Evolutionary conservation across 2,329 filamentous ascomycete genomes (phyloP).

Genomic region (Triangularia setosa): DNA sequence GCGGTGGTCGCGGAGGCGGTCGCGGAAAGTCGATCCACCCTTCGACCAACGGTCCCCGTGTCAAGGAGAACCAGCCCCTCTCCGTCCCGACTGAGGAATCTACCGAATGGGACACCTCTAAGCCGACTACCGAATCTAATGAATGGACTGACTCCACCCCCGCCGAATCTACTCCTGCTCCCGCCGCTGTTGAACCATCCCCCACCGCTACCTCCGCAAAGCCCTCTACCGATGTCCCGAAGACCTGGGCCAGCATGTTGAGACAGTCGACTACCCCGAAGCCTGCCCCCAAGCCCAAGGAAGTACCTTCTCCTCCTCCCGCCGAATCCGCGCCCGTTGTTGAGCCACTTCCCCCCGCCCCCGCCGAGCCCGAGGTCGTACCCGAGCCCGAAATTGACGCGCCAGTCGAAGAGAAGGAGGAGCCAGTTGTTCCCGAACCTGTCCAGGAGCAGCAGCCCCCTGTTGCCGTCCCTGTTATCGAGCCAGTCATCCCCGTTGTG

Average conservation of each 20-base stretch:
- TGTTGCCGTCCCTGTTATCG: constrained; percentile 20
- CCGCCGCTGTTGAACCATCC: constrained; percentile 29
- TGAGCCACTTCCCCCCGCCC: constrained; percentile 42
- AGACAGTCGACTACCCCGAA: constrained; percentile 57
- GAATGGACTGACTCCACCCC: constrained; percentile 41
- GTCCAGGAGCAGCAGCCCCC: constrained; percentile 30
- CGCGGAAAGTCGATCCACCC: constrained; percentile 60
- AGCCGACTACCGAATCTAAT: constrained; percentile 39
- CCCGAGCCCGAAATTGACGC: constrained; percentile 36
- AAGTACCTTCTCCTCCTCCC: constrained; percentile 36
- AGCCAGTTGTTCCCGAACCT: constrained; percentile 34
- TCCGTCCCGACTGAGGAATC: constrained; percentile 71
- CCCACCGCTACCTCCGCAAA: constrained; percentile 32
- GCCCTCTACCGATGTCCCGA: constrained; percentile 25
- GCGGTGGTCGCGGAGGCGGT: constrained; percentile 55
- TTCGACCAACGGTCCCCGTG: constrained; percentile 58
- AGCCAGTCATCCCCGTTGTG: constrained; percentile 18
- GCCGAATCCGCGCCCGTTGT: constrained; percentile 42
- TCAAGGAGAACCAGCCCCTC: constrained; percentile 52
- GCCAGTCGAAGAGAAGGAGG: constrained; percentile 33
- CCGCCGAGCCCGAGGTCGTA: constrained; percentile 39
- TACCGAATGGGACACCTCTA: constrained; percentile 52
- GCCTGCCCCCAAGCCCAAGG: constrained; percentile 52
- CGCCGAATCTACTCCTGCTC: constrained; percentile 35
- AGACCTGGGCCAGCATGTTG: constrained; percentile 74